Evolutionary conservation across 2,329 filamentous ascomycete species (phyloP).

Genomic region (Verticillium albo-atrum): DNA sequence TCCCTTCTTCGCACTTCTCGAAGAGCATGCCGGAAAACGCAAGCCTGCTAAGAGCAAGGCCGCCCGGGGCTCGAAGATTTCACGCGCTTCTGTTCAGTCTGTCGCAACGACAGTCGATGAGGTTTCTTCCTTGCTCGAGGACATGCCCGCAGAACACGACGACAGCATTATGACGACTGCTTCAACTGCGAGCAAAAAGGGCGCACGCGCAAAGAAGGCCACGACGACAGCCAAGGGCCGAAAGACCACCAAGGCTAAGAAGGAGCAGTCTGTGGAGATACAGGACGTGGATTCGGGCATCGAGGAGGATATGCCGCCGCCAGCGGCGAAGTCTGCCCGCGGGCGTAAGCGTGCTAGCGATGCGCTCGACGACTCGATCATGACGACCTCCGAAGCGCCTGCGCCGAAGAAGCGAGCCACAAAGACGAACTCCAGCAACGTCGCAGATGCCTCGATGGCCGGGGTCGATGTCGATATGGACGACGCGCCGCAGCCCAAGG

Average conservation of each 20-base stretch:
- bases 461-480: conserved; percentile 35
- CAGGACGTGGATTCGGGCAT: conserved; percentile 12
- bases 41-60: conserved; percentile 48
- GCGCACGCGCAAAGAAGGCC: conserved; percentile 51
- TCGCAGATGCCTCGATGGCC: conserved; percentile 31
- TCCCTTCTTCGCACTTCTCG: conserved; percentile 71
- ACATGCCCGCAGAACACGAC: conserved; percentile 45
- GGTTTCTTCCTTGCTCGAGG: conserved; percentile 35
- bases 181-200: conserved; percentile 53
- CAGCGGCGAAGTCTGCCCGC: conserved; percentile 35
- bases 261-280: conserved; percentile 48
- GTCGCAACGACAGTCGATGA: conserved; percentile 47
- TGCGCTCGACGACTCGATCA: conserved; percentile 45
- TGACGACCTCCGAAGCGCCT: conserved; percentile 39
- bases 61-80: conserved; percentile 62
- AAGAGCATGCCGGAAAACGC: conserved; percentile 52
- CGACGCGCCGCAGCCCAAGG: conserved; percentile 26
- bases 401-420: conserved; percentile 57
- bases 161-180: conserved; percentile 57
- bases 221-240: conserved; percentile 43
- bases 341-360: conserved; percentile 63
- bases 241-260: conserved; percentile 45
- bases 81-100: conserved; percentile 59
- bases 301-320: conserved; percentile 29
- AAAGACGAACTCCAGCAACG: conserved; percentile 43